phyloP scores from a whole-genome alignment of 345 rosid genomes.

The Trapa bicornis region DNA sequence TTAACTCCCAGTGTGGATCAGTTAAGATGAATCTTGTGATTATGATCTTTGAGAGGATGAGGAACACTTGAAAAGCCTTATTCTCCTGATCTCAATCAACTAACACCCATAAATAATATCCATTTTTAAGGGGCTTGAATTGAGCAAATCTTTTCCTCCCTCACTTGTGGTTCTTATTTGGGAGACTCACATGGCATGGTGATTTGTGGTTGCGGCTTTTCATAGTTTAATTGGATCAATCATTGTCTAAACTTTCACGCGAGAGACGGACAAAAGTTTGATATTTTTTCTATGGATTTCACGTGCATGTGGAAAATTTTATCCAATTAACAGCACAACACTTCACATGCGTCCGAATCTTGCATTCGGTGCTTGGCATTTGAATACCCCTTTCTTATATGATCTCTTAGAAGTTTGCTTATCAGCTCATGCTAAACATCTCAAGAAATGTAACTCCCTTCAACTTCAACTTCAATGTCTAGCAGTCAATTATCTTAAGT shows the following conservation, averaged over 20 bases:
- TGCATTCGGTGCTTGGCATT: too few relatives aligned
- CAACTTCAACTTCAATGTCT: too few relatives aligned
- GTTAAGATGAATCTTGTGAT: background rate
- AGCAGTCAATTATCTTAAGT: too few relatives aligned
- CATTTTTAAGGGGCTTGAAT: background rate
- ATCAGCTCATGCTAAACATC: too few relatives aligned
- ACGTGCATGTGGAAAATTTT: background rate
- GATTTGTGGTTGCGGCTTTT: background rate
- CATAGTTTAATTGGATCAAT: background rate
- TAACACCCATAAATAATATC: background rate
- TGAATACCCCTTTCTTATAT: too few relatives aligned
- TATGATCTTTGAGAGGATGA: constrained; percentile 1
- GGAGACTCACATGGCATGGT: background rate
- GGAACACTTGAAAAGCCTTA: background rate
- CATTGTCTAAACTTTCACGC: background rate
- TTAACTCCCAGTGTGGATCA: too few relatives aligned
- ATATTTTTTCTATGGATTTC: background rate
- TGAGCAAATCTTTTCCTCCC: too few relatives aligned
- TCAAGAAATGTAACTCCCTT: too few relatives aligned
- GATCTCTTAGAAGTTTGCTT: too few relatives aligned
- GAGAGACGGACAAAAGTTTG: too few relatives aligned
- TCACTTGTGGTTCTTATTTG: background rate
- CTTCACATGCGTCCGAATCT: constrained; percentile 16
- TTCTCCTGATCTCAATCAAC: background rate
- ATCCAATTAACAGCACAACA: too few relatives aligned